Conservation (phyloP, 2,329 filamentous ascomycete genomes). For the Penicillium concentricum region DNA sequence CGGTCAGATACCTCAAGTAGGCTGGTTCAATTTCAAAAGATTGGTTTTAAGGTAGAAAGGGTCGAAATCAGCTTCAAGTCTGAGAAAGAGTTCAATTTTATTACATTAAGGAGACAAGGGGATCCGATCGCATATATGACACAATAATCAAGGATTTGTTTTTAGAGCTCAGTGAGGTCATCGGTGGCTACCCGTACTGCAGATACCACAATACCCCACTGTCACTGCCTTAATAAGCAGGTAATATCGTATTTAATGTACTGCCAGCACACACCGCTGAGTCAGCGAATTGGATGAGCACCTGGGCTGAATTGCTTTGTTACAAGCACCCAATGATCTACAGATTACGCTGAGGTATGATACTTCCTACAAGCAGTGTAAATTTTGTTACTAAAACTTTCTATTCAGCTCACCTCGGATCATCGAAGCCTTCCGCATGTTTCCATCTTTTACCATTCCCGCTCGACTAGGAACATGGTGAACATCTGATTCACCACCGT, state of each 20-base stretch:
- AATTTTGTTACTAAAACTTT: not conserved
- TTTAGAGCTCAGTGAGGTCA: conserved; percentile 26
- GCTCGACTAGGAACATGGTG: conserved; percentile 22
- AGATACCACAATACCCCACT: conserved; percentile 5
- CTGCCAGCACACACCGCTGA: conserved; percentile 2
- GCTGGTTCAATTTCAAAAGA: not conserved
- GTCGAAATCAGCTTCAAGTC: not conserved
- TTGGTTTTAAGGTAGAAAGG: conserved; percentile 5
- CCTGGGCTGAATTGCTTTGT: conserved; percentile 6
- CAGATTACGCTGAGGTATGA: not conserved
- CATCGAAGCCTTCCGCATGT: conserved; percentile 1
- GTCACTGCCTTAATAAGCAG: too few relatives aligned
- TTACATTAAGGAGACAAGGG: not conserved
- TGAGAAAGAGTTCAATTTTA: not conserved
- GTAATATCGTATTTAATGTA: not conserved
- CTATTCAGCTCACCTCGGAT: not conserved
- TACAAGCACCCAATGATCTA: not conserved
- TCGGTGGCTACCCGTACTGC: conserved; percentile 17
- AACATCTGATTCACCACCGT: conserved; percentile 20
- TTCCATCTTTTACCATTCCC: not conserved
- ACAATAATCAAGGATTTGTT: conserved; percentile 8
- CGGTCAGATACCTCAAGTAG: conserved; percentile 12
- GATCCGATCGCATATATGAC: not conserved
- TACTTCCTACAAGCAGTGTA: not conserved
- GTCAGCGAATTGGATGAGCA: conserved; percentile 9